Evolutionary conservation across 345 rosid genomes (phyloP), one percentile per base, ranked within the genome.

Genomic region (Bruguiera gymnorhiza): DNA sequence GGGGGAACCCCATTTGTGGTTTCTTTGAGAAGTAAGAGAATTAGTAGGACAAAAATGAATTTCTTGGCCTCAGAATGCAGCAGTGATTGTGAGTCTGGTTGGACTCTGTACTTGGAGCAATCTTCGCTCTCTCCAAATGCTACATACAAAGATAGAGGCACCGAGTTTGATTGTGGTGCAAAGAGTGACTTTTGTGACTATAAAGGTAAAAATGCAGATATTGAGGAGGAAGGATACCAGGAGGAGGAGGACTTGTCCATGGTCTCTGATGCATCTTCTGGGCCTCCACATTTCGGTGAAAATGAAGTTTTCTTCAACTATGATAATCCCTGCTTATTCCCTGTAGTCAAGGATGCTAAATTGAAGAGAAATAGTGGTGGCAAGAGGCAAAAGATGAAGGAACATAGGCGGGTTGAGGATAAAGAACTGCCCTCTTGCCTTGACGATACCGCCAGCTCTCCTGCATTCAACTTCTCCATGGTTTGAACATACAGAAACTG

Each of bases 261-360:
- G 98, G 85, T 91, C 37, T 94, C 98, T 20, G 98, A 94, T 80
- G 98, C 98, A 63, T 94, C 98, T 70, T 94, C 98, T n/a, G 98
- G 97, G 19, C 96, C 98, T 65, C 93, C 93, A 29, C 88, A 83
- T 76, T 61, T 89, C 34, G 66, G 56, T 24, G 88, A 89, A 66
- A 88, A 86, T 13, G 78, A 79, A 69, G 73, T 32, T 11, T 69
- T 58, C 67, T 74, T 37, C 73, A 72, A 62, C 63, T 67, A 65
- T 50, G 66, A 67, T 63, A 73, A 63, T 65, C 74, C 58, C 5
- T 57, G 18, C 57, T 72, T 73, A 18, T 66, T 26, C 46, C 59
- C 75, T 3, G 15, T 72, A 52, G 23, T 72, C 31, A 59, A 70
- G 61, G 76, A 53, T n/a, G 27, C 80, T 56, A 6, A 67, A 37